Base-by-base conservation (phyloP, 1,139 yeast species). In the Pichia sp. region DNA sequence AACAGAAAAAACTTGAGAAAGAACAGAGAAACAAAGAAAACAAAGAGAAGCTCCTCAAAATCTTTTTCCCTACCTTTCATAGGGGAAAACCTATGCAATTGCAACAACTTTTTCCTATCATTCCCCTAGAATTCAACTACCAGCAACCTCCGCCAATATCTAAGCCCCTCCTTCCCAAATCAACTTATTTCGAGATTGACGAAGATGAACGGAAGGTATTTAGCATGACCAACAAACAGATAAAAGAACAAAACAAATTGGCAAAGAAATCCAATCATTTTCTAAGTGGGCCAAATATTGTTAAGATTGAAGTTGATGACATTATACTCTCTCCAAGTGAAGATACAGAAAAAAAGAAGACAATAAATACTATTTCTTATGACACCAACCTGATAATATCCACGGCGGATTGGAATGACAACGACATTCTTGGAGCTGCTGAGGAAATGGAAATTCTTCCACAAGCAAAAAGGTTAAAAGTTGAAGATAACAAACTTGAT, bases 351-450 rank as follows among this genome's bases (percentile, higher is more conserved):
- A 49, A 49, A 18, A 55, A 51, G 19, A 51, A 51, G 7, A 68
- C 70, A 55, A 75, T 78, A 51, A 68, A 69, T 49, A 73, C 77
- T 48, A 59, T 69, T 2, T 71, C 69, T 2, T 79, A 69, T 57
- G 75, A 80, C 30, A 80, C 81, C 51, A 88, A 85, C 55, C 69
- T 87, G 50, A 72, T 86, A 4, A 71, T 89, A 42, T 87, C 95
- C 0, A 79, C 93, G 0, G 85, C 88, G 18, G 93, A 87, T 60
- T 90, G 97, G 96, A 85, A 88, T 62, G 87, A 85, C 61, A 83
- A 81, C 30, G 73, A 73, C 5, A 80, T 86, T 18, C 72, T 86
- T 22, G 80, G 82, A 49, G 75, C 73, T 0, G 72, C 67, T 3
- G 55, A 50, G 25, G 46, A 46, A 13, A 13, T 22, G 10, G 34